phyloP scores from a whole-genome alignment of 2,329 filamentous ascomycete species.

The Cyphellophora attinorum region DNA sequence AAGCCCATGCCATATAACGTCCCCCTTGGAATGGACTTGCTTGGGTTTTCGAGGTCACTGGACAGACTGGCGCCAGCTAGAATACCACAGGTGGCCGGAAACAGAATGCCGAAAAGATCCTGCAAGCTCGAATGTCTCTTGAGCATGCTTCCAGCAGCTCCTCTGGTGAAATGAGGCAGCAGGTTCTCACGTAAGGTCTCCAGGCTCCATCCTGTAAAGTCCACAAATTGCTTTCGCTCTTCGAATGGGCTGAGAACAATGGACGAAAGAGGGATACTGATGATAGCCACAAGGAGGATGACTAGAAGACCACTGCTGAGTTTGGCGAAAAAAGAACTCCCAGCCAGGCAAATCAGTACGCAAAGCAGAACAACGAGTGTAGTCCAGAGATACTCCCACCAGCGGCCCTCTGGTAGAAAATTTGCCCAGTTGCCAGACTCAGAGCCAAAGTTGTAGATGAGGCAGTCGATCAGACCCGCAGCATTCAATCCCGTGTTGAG shows the following conservation, averaged over 20 bases:
- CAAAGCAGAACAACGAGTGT: conserved; percentile 63
- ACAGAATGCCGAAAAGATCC: conserved; percentile 76
- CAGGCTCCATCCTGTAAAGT: conserved; percentile 69
- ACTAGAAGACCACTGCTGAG: conserved; percentile 68
- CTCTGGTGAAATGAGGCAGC: conserved; percentile 54
- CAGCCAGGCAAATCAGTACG: conserved; percentile 66
- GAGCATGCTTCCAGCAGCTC: conserved; percentile 53
- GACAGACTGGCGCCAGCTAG: conserved; percentile 79
- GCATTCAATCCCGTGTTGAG: conserved; percentile 83
- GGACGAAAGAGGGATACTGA: conserved; percentile 76
- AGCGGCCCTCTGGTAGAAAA: conserved; percentile 60
- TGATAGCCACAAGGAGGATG: conserved; percentile 61
- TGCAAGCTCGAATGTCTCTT: conserved; percentile 62
- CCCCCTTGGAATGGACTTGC: conserved; percentile 75
- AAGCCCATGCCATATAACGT: conserved; percentile 67
- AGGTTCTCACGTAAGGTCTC: conserved; percentile 66
- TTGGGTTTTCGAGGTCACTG: conserved; percentile 72
- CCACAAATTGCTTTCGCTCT: conserved; percentile 51
- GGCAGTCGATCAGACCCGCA: conserved; percentile 74
- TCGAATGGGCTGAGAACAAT: conserved; percentile 59
- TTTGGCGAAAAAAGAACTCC: conserved; percentile 69
- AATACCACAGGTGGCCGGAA: conserved; percentile 58
- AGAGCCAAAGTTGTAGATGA: conserved; percentile 63
- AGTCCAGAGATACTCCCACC: conserved; percentile 67
- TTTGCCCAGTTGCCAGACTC: conserved; percentile 46